These are phyloP conservation scores for Pezicula radicicola DNA, from an alignment of 2,329 filamentous ascomycete species.

Conservation along the genomic window DNA sequence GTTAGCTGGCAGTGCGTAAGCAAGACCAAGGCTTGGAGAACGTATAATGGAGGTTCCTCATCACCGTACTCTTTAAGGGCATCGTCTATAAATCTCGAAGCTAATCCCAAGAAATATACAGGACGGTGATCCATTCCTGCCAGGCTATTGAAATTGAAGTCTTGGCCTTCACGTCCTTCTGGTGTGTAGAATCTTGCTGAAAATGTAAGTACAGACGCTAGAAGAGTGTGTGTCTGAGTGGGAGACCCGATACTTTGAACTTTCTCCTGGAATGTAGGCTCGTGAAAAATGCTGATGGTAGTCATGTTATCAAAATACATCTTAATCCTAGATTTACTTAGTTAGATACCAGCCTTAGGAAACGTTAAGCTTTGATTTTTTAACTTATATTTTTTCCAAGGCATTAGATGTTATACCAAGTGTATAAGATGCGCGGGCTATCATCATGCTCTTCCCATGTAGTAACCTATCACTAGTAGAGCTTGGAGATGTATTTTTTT, in stretches of 20 bases:
- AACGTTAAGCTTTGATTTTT: not conserved
- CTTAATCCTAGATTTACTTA: not conserved
- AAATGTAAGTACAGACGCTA: slow-evolving; percentile 28
- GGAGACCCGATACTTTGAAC: not conserved
- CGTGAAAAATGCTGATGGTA: slow-evolving; percentile 1
- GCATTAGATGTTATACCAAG: not conserved
- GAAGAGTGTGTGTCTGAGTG: slow-evolving; percentile 14
- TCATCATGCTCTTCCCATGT: not conserved
- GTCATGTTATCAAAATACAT: slow-evolving; percentile 5
- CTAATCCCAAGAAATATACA: slow-evolving; percentile 16
- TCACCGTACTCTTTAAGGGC: slow-evolving; percentile 28
- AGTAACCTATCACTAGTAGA: not conserved
- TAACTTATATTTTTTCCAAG: not conserved
- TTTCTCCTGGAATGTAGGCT: slow-evolving; percentile 3
- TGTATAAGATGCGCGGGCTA: not conserved
- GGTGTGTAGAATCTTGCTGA: slow-evolving; percentile 13
- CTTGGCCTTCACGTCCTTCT: not conserved
- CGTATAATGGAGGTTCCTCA: slow-evolving; percentile 26
- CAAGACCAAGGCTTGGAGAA: slow-evolving; percentile 32
- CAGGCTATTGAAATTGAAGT: not conserved
- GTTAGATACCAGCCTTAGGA: not conserved
- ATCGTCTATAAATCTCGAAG: slow-evolving; percentile 23
- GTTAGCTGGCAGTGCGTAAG: slow-evolving; percentile 31
- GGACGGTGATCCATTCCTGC: not conserved
- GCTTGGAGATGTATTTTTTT: not conserved